Evolutionary conservation across 2,329 filamentous ascomycete species (phyloP).

Genomic region (Fusarium hostae): DNA sequence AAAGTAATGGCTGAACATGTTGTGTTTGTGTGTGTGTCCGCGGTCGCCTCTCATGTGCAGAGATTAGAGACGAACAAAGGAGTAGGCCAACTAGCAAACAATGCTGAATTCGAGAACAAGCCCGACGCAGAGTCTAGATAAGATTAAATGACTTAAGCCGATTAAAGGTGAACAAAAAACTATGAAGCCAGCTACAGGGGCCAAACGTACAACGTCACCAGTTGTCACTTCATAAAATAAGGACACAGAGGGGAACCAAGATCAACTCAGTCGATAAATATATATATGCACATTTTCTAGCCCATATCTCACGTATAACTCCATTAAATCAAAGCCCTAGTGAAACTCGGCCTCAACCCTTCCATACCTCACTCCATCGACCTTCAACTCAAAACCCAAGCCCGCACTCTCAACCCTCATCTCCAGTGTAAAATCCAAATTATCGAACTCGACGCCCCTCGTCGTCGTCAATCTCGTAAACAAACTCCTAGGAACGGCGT

Average conservation of each 20-base stretch:
- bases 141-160: too few species aligned
- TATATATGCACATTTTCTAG: conserved; percentile 12
- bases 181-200: not conserved
- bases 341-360: conserved; percentile 83
- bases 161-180: too few species aligned
- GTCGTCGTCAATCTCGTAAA: conserved; percentile 83
- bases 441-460: conserved; percentile 82
- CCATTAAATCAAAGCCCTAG: conserved; percentile 1
- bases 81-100: not conserved
- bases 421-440: conserved; percentile 83
- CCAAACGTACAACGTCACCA: not conserved
- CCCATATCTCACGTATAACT: not conserved
- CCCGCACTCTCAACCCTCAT: conserved; percentile 85
- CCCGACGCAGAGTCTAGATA: accelerated
- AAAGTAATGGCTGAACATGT: not conserved
- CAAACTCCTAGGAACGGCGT: conserved; percentile 76
- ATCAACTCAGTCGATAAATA: not conserved
- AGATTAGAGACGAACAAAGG: not conserved
- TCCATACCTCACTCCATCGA: conserved; percentile 81
- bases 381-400: conserved; percentile 80
- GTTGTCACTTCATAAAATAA: too few species aligned
- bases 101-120: too few species aligned
- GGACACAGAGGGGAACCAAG: not conserved
- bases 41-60: not conserved
- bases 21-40: not conserved